phyloP scores from a whole-genome alignment of 306 rosid genomes.

The Lithocarpus polystachyus region DNA sequence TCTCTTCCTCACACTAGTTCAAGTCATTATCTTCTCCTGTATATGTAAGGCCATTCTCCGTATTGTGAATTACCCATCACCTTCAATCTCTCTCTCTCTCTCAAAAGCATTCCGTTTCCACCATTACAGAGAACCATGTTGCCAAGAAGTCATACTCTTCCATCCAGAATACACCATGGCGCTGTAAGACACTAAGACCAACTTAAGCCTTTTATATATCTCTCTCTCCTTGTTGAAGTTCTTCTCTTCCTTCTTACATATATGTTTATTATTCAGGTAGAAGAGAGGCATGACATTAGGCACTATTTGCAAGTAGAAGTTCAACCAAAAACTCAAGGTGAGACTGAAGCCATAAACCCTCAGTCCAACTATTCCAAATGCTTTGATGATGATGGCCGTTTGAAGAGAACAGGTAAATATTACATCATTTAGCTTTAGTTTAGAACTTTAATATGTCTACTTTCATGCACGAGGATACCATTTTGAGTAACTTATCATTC shows the following conservation, averaged over 20 bases:
- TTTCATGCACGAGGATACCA: not conserved
- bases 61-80: slow-evolving; percentile 1
- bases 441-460: not conserved
- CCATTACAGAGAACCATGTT: slow-evolving; percentile 38
- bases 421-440: not conserved
- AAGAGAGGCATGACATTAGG: slow-evolving; percentile 61
- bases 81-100: not conserved
- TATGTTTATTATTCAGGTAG: slow-evolving; percentile 34
- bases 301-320: slow-evolving; percentile 59
- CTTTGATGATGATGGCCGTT: no score
- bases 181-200: slow-evolving; percentile 34
- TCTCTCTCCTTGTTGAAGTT: not conserved
- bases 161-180: slow-evolving; percentile 75
- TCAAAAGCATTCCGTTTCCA: not conserved
- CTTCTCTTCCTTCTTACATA: not conserved
- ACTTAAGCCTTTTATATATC: not conserved
- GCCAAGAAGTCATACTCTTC: slow-evolving; percentile 72
- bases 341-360: slow-evolving; percentile 35
- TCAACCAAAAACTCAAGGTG: slow-evolving; percentile 44
- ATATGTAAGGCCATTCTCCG: slow-evolving; percentile 29
- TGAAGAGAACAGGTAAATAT: slow-evolving; percentile 63
- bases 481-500: not conserved
- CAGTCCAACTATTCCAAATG: slow-evolving; percentile 56
- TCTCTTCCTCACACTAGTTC: not conserved
- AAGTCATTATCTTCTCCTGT: slow-evolving; percentile 16